Evolutionary conservation across 768 basidiomycete genomes (phyloP).

Genomic region (Chalciporus piperatus): DNA sequence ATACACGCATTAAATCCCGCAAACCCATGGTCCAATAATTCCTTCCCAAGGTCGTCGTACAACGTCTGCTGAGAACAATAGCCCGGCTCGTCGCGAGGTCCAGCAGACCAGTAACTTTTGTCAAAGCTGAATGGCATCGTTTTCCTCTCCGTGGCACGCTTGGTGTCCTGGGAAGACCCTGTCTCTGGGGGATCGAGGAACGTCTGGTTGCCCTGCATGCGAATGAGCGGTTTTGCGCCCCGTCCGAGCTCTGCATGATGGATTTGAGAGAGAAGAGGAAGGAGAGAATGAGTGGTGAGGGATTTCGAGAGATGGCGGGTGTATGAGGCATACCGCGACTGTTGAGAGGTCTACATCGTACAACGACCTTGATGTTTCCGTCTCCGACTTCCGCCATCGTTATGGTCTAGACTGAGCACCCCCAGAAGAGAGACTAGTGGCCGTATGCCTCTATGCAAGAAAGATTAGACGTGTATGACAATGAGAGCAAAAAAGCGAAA

Average conservation of each 20-base stretch:
- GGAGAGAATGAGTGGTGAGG: constrained; percentile 4
- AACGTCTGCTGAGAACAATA: constrained; percentile 96
- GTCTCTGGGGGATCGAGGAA: constrained; percentile 86
- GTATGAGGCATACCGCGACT: constrained; percentile 66
- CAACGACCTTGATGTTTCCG: constrained; percentile 90
- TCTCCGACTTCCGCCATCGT: constrained; percentile 75
- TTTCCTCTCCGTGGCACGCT: constrained; percentile 88
- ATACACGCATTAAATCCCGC: constrained; percentile 98
- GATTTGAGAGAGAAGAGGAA: background rate
- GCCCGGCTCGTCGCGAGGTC: constrained; percentile 79
- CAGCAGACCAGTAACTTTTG: constrained; percentile 97
- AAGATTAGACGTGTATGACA: constrained; percentile 5
- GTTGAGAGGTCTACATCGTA: constrained; percentile 96
- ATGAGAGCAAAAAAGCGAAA: constrained; percentile 1
- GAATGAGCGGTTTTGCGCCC: constrained; percentile 90
- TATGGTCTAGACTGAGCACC: constrained; percentile 15
- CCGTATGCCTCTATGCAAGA: constrained; percentile 12
- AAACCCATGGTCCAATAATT: constrained; percentile 93
- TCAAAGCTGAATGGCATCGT: constrained; percentile 92
- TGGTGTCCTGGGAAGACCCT: constrained; percentile 63
- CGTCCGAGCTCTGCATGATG: constrained; percentile 73
- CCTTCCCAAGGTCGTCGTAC: constrained; percentile 91
- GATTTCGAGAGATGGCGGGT: background rate
- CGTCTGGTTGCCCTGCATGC: constrained; percentile 94
- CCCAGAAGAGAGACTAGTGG: constrained; percentile 9